A percentile compares a stretch with the other conserved stretches of the same genome.
Evolutionary conservation across 2,329 filamentous ascomycete genomes (phyloP).

Genomic region (Atkinsonella hypoxylon): DNA sequence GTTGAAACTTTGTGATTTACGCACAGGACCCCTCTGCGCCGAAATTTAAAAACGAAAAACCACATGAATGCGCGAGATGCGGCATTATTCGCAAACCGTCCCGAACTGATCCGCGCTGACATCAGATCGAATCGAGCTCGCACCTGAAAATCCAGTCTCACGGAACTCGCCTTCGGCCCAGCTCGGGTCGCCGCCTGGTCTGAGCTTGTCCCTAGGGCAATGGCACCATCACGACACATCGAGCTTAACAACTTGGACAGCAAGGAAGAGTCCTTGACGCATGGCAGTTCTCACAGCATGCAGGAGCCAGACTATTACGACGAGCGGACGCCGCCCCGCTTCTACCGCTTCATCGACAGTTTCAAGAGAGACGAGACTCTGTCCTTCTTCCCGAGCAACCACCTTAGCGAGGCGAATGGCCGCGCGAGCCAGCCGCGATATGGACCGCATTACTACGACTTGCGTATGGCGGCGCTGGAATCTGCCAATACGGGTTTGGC

Average conservation of each 20-base stretch:
- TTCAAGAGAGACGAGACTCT: constrained; percentile 49
- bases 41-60: too few species aligned
- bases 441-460: constrained; percentile 40
- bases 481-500: constrained; percentile 66
- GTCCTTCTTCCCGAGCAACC: constrained; percentile 34
- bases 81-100: background rate
- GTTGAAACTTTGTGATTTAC: too few species aligned
- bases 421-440: constrained; percentile 8
- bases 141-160: too few species aligned
- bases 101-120: background rate
- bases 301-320: constrained; percentile 37
- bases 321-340: constrained; percentile 21
- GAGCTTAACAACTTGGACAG: constrained; percentile 47
- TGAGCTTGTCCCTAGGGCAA: background rate
- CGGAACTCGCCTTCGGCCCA: too few species aligned
- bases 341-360: constrained; percentile 41
- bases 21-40: too few species aligned
- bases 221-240: constrained; percentile 31
- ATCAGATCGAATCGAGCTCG: too few species aligned
- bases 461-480: constrained; percentile 51
- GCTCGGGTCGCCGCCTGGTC: background rate
- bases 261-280: constrained; percentile 43
- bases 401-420: constrained; percentile 24
- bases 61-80: too few species aligned
- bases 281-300: constrained; percentile 39